A percentile compares a stretch with the other conserved stretches of the same genome.
Conservation (phyloP, 495 filamentous ascomycete genomes). For the Cryomyces minteri region DNA sequence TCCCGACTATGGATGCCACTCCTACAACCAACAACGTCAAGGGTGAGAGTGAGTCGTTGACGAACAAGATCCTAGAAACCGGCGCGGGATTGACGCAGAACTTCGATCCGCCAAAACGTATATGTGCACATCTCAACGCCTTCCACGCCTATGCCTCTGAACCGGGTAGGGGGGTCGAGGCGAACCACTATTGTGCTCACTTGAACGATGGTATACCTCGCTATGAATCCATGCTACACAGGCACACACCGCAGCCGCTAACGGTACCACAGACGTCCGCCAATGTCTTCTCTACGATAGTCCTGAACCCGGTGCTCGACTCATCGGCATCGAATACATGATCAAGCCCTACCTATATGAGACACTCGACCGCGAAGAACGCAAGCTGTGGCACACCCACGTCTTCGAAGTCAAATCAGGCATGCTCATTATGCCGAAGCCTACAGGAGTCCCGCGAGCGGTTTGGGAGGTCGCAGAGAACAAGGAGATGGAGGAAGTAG, state of each 20-base stretch:
- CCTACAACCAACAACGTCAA: conserved; percentile 18
- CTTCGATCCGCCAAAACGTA: conserved; percentile 52
- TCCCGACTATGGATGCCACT: conserved; percentile 7
- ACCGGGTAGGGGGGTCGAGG: conserved; percentile 45
- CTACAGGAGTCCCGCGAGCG: conserved; percentile 29
- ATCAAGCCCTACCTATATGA: conserved; percentile 51
- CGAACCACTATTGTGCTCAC: conserved; percentile 77
- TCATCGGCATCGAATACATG: conserved; percentile 91
- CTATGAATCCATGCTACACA: not conserved
- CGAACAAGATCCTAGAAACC: conserved; percentile 44
- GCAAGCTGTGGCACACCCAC: conserved; percentile 61
- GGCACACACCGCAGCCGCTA: not conserved
- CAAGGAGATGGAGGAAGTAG: conserved; percentile 57
- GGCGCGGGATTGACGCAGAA: conserved; percentile 44
- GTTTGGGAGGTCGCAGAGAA: conserved; percentile 64
- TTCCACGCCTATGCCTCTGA: conserved; percentile 68
- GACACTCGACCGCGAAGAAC: conserved; percentile 44
- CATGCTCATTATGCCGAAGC: conserved; percentile 69
- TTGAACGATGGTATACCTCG: conserved; percentile 37
- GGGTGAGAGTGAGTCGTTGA: conserved; percentile 33
- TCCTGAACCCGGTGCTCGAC: conserved; percentile 39
- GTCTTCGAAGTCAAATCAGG: conserved; percentile 79
- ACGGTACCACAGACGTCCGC: conserved; percentile 31
- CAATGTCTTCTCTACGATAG: conserved; percentile 82
- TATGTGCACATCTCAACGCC: conserved; percentile 75